phyloP scores from a whole-genome alignment of 495 filamentous ascomycete genomes.

The Penicillium simplicissimum region DNA sequence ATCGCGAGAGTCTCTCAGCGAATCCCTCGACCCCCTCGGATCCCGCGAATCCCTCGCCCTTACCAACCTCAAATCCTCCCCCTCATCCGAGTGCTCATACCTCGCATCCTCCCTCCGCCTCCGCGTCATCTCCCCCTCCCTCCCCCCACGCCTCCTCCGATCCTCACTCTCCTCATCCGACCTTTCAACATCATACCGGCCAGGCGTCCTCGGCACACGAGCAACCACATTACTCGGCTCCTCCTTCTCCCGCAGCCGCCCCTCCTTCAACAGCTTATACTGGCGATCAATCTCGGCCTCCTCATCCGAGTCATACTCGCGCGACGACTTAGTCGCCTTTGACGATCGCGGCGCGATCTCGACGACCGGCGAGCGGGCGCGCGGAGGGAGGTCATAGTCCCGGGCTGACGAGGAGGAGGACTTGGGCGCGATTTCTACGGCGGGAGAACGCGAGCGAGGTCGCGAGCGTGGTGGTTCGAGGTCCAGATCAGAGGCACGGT shows the following conservation, averaged over 20 bases:
- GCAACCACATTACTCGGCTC: conserved; percentile 4
- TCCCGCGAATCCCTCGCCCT: conserved; percentile 11
- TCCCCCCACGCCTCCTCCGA: conserved; percentile 32
- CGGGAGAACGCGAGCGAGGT: conserved; percentile 22
- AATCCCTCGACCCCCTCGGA: neutral
- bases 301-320: conserved; percentile 28
- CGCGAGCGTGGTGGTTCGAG: conserved; percentile 11
- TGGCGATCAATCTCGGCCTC: conserved; percentile 33
- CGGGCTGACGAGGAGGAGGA: conserved; percentile 17
- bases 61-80: conserved; percentile 20
- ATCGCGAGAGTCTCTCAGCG: neutral
- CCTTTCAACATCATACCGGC: conserved; percentile 43
- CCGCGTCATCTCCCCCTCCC: conserved; percentile 30
- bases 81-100: conserved; percentile 43
- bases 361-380: conserved; percentile 21
- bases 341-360: conserved; percentile 24
- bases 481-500: conserved; percentile 26
- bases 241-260: conserved; percentile 13
- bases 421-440: conserved; percentile 23
- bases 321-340: conserved; percentile 19
- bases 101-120: conserved; percentile 32
- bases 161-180: conserved; percentile 50
- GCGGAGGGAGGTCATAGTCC: conserved; percentile 24
- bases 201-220: conserved; percentile 43
- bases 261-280: conserved; percentile 27